Evolutionary conservation across 2,329 filamentous ascomycete species (phyloP).

Genomic region (Dactylonectria estremocensis): DNA sequence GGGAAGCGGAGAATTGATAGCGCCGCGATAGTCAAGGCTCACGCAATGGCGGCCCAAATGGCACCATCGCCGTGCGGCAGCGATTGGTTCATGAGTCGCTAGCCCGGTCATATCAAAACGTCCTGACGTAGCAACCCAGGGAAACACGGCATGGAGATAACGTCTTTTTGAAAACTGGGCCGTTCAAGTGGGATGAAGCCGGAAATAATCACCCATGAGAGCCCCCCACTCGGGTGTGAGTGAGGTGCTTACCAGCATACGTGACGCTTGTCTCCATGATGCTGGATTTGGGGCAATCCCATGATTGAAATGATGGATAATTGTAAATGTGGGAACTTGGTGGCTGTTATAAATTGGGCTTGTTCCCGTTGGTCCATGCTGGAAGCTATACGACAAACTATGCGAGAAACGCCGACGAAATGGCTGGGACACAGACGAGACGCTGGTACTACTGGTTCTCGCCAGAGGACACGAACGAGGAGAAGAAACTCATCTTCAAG

Average conservation of each 20-base stretch:
- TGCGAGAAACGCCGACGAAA: not conserved
- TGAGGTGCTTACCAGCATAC: conserved; percentile 26
- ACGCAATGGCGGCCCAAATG: conserved; percentile 19
- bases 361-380: not conserved
- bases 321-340: not conserved
- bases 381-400: not conserved
- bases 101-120: not conserved
- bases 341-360: conserved; percentile 7
- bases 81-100: not conserved
- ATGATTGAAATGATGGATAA: not conserved
- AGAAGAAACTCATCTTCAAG: conserved; percentile 64
- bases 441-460: conserved; percentile 62
- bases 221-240: conserved; percentile 13
- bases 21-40: not conserved
- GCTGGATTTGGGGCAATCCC: not conserved
- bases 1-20: not conserved
- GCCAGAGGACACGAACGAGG: conserved; percentile 59
- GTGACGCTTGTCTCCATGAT: conserved; percentile 17
- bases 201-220: not conserved
- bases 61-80: conserved; percentile 16
- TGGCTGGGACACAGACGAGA: conserved; percentile 26
- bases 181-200: not conserved
- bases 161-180: not conserved
- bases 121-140: not conserved
- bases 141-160: conserved; percentile 1